These are phyloP conservation scores for Wolfiporia cocos DNA, from an alignment of 1,284 basidiomycete genomes.

Conservation along the genomic window DNA sequence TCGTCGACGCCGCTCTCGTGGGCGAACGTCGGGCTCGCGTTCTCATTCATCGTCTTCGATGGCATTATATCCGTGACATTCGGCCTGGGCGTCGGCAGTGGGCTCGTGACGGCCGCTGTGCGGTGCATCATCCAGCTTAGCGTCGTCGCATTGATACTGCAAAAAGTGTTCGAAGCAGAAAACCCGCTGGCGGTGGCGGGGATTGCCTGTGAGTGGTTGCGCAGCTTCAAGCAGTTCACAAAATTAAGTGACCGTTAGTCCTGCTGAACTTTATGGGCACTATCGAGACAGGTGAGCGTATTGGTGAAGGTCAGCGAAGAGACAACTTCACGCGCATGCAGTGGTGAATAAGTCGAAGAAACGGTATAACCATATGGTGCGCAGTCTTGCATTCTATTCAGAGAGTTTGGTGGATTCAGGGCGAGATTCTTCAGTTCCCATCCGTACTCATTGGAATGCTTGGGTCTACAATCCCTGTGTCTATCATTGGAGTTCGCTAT, in stretches of 20 bases:
- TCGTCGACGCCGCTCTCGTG: conserved; percentile 41
- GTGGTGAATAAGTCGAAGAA: conserved; percentile 72
- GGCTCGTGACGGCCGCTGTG: conserved; percentile 62
- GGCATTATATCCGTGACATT: conserved; percentile 56
- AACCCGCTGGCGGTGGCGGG: conserved; percentile 70
- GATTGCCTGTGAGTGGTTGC: conserved; percentile 53
- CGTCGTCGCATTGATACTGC: conserved; percentile 63
- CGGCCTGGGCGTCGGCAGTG: conserved; percentile 62
- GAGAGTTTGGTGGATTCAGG: conserved; percentile 1
- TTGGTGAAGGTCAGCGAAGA: too few species aligned
- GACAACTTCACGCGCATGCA: conserved; percentile 13
- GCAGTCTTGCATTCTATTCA: conserved; percentile 10
- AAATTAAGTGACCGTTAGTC: too few species aligned
- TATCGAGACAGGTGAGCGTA: conserved; percentile 46
- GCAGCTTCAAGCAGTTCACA: too few species aligned
- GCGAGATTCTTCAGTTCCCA: conserved; percentile 47
- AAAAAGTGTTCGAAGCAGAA: conserved; percentile 69
- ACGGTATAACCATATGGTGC: conserved; percentile 70
- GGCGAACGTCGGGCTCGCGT: conserved; percentile 68
- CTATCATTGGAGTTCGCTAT: conserved; percentile 70
- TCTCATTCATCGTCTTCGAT: conserved; percentile 68
- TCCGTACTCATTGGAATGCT: conserved; percentile 66
- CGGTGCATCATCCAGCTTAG: conserved; percentile 76
- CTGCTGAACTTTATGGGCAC: conserved; percentile 72
- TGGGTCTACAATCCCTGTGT: conserved; percentile 74